Evolutionary conservation across 2,329 filamentous ascomycete species (phyloP).

Genomic region (Cladosporium halotolerans): DNA sequence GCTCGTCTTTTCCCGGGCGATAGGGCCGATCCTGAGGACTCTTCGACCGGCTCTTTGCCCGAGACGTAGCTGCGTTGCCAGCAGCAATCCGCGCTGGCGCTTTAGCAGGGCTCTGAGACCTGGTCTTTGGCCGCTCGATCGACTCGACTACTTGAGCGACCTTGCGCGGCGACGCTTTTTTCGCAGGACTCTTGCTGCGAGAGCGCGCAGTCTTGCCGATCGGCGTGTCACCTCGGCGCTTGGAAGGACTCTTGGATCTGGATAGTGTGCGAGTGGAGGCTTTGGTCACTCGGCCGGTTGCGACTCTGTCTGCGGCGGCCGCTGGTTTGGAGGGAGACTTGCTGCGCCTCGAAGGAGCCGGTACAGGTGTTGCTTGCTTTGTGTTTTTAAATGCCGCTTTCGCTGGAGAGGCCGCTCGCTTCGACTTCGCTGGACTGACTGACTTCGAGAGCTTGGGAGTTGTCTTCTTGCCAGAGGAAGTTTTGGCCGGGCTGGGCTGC

Average conservation of each 20-base stretch:
- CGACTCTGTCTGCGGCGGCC: background rate
- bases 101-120: conserved; percentile 8
- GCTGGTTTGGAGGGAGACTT: no score
- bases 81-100: background rate
- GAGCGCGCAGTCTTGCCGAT: background rate
- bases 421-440: no score
- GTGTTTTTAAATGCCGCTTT: no score
- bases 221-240: background rate
- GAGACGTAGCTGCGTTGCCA: background rate
- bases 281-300: background rate
- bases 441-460: no score
- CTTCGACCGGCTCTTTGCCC: background rate
- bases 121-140: background rate
- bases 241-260: conserved; percentile 1
- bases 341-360: no score
- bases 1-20: background rate
- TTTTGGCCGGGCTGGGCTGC: background rate
- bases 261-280: background rate
- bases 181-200: background rate
- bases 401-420: no score
- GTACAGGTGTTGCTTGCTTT: no score
- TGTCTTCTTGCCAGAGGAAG: no score
- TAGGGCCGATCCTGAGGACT: background rate
- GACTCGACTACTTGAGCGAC: background rate
- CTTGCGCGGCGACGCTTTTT: background rate